phyloP scores from a whole-genome alignment of 305 asterid species.

The Fraxinus baroniana region DNA sequence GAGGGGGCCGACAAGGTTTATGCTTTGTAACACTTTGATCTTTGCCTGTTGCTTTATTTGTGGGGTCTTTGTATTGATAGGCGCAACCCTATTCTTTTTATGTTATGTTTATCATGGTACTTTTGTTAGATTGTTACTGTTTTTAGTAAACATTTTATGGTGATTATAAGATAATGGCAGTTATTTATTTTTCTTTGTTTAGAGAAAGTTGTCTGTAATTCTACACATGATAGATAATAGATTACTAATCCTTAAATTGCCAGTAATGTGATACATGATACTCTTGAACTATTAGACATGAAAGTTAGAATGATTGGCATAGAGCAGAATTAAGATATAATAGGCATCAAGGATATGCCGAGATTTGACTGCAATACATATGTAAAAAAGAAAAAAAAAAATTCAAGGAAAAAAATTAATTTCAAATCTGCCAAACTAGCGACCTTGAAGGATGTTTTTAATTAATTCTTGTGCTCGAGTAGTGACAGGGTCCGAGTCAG shows the following conservation, averaged over 20 bases:
- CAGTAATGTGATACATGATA: background rate
- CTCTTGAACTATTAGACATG: background rate
- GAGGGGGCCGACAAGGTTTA: conserved; percentile 84
- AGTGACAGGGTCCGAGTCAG: background rate
- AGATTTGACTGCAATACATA: background rate
- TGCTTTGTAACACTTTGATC: conserved; percentile 16
- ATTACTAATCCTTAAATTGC: background rate
- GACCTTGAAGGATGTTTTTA: too few relatives aligned
- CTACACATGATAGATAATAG: background rate
- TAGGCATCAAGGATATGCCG: background rate
- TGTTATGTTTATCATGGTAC: background rate
- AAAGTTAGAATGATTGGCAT: background rate
- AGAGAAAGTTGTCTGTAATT: background rate
- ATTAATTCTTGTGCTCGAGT: background rate
- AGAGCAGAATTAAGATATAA: background rate
- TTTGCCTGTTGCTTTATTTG: conserved; percentile 13
- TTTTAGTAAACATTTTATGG: background rate
- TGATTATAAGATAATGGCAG: background rate
- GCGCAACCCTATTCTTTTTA: background rate
- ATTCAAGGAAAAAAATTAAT: too few relatives aligned
- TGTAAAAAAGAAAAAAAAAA: too few relatives aligned
- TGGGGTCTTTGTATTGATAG: background rate
- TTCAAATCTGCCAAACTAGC: too few relatives aligned
- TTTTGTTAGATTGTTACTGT: background rate
- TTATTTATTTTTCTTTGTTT: background rate